These are phyloP conservation scores for Cenchrus americanus DNA, from an alignment of 176 grass and related monocot species.

Conservation along the genomic window DNA sequence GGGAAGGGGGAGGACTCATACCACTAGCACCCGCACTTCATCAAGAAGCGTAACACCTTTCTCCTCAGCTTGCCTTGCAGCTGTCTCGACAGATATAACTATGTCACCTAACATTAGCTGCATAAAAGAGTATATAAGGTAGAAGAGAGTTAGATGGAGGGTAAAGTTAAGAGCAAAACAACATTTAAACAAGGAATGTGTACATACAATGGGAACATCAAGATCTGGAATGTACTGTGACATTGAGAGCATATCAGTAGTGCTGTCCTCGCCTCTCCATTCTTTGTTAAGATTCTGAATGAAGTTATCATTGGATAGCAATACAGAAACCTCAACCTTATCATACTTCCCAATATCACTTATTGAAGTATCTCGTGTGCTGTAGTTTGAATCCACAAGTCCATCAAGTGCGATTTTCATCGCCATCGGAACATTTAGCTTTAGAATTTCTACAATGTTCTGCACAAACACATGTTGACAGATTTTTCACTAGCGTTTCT, in stretches of 20 bases:
- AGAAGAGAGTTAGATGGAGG: constrained; percentile 27
- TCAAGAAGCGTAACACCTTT: constrained; percentile 89
- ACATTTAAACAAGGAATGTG: constrained; percentile 27
- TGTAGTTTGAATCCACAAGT: constrained; percentile 78
- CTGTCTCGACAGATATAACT: constrained; percentile 90
- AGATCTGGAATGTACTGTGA: constrained; percentile 70
- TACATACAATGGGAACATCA: constrained; percentile 84
- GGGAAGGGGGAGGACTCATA: constrained; percentile 36
- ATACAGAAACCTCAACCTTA: constrained; percentile 81
- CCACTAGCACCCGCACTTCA: constrained; percentile 83
- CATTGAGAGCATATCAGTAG: constrained; percentile 77
- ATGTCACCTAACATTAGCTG: constrained; percentile 91
- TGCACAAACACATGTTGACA: constrained; percentile 34
- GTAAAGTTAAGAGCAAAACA: constrained; percentile 22
- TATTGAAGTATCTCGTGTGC: constrained; percentile 72
- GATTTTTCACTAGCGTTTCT: neutral
- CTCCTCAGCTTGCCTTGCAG: constrained; percentile 90
- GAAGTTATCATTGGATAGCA: constrained; percentile 73
- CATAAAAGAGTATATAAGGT: constrained; percentile 24
- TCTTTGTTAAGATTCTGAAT: constrained; percentile 81
- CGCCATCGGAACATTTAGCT: constrained; percentile 86
- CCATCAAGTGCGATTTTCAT: constrained; percentile 95
- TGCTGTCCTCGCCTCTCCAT: constrained; percentile 62
- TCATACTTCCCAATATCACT: constrained; percentile 75
- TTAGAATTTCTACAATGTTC: constrained; percentile 88